A percentile compares a stretch with the other conserved stretches of the same genome.
phyloP scores from a whole-genome alignment of 176 grass and related monocot species.

The Calamus simplicifolius region DNA sequence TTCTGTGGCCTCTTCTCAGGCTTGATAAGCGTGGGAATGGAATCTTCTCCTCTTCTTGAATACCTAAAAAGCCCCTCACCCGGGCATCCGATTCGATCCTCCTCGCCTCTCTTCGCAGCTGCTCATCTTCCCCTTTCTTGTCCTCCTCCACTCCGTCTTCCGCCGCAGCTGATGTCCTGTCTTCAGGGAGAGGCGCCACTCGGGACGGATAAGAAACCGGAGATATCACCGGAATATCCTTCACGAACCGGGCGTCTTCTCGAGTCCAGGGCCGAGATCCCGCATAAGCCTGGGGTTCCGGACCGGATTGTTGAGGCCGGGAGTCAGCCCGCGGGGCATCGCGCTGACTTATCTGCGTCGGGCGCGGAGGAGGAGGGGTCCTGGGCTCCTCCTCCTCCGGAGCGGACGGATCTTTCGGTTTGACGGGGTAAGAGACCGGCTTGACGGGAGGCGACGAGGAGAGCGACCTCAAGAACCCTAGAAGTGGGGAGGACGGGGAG shows the following conservation, averaged over 20 bases:
- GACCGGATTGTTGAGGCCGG: too few species aligned
- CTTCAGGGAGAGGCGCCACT: slow-evolving; percentile 69
- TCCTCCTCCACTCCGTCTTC: slow-evolving; percentile 10
- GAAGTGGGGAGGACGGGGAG: slow-evolving; percentile 25
- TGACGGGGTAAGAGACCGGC: slow-evolving; percentile 64
- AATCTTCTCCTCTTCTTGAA: slow-evolving; percentile 45
- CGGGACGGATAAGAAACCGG: slow-evolving; percentile 61
- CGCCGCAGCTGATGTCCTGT: slow-evolving; percentile 16
- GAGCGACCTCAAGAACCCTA: slow-evolving; percentile 4
- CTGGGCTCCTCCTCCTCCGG: slow-evolving; percentile 13
- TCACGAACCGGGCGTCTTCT: slow-evolving; percentile 62
- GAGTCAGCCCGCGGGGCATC: too few species aligned
- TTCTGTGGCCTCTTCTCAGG: slow-evolving; percentile 61
- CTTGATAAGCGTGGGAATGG: slow-evolving; percentile 68
- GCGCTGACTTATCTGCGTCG: slow-evolving; percentile 2
- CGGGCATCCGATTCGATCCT: slow-evolving; percentile 37
- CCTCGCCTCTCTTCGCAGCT: slow-evolving; percentile 37
- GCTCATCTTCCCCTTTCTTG: slow-evolving; percentile 13
- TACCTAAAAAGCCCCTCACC: slow-evolving; percentile 30
- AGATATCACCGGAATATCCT: slow-evolving; percentile 45
- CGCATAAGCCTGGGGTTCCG: neutral
- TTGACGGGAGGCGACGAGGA: slow-evolving; percentile 35
- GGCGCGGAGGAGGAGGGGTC: neutral
- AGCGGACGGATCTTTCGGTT: slow-evolving; percentile 31
- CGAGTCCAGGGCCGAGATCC: slow-evolving; percentile 37